Evolutionary conservation across 2,329 filamentous ascomycete genomes (phyloP), one percentile per base, ranked within the genome.

Genomic region (Colletotrichum agaves): DNA sequence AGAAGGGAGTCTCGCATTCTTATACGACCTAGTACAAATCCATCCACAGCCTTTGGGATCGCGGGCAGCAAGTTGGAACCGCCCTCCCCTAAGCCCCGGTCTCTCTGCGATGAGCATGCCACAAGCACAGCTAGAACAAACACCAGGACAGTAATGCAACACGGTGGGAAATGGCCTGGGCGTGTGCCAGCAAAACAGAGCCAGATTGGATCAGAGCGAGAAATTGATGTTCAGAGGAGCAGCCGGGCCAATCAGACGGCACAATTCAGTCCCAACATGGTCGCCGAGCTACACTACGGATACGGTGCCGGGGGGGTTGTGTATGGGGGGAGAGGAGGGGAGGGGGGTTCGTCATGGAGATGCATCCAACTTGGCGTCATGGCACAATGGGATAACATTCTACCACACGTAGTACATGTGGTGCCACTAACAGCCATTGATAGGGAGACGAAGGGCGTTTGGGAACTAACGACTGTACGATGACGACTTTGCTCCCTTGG

Each of bases 401-500:
- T n/a, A n/a, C n/a, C n/a, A n/a, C n/a, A n/a, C n/a, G n/a, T n/a
- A n/a, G n/a, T n/a, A 27, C 27, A 8, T 27, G 6, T 7, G 27
- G 27, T 27, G 27, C 27, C 27, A 27, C 27, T 27, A 1, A 5
- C 3, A 53, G 33, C 50, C 50, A 53, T 6, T 23, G 19, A 10
- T 19, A 35, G 50, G 31, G n/a, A n/a, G n/a, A n/a, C 23, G 27
- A 5, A 47, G 23, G 11, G 12, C 5, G 55, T 11, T 37, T n/a
- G 56, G 33, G 12, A 17, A 17, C 53, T 27, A 46, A 37, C 8
- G 21, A 43, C 47, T 67, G 61, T 59, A 37, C 53, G 15, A 64
- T 67, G 64, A 64, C 64, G 64, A 58, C 15, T 15, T 11, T 8
- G 21, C 19, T 31, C 47, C 47, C 3, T 53, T 8, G 15, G 15